Evolutionary conservation across 768 basidiomycete species (phyloP), one percentile per base, ranked within the genome.

Genomic region (Cytidiella melzeri): DNA sequence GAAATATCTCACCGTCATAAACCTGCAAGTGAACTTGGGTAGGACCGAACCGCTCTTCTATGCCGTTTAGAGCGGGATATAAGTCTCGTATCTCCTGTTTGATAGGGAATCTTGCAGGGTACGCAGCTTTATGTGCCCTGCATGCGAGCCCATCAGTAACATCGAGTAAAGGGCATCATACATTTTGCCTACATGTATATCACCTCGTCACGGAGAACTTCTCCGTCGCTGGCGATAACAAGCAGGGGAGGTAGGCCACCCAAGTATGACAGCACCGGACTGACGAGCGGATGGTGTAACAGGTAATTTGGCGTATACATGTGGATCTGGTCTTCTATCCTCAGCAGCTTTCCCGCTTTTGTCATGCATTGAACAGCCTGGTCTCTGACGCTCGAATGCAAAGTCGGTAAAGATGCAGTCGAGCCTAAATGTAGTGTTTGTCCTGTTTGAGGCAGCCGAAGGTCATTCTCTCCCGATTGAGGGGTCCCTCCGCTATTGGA

Each of bases 21-120:
- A 96, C 81, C 64, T 97, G 93, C 10, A 97, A 71, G 68, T 97
- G 93, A 15, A 95, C 92, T 48, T 83, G 74, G 1, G 93, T 92
- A 1, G 87, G 72, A n/a, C 65, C 62, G 55, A 68, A 67, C 10
- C 72, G 71, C 13, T 65, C 57, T 59, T 81, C 83, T 52, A 85
- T 81, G 10, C 71, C 76, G 6, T 70, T 60, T 20, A 87, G 61
- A 5, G 69, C 56, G 18, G 85, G 81, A 56, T 87, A 88, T 40
- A 88, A 53, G 21, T 59, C 61, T 30, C 72, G 72, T 1, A 67
- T 65, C 4, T 69, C 66, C 3, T 80, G 69, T 41, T 61, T 71
- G 11, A 79, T 48, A 0, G 77, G 72, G 62, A 79, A 95, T 53
- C 70, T 73, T 3, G 79, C 76, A 0, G 96, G 96, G 62, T 89